Evolutionary conservation across 352 stramenopile genomes (phyloP).

Genomic region (Lagenidium giganteum): DNA sequence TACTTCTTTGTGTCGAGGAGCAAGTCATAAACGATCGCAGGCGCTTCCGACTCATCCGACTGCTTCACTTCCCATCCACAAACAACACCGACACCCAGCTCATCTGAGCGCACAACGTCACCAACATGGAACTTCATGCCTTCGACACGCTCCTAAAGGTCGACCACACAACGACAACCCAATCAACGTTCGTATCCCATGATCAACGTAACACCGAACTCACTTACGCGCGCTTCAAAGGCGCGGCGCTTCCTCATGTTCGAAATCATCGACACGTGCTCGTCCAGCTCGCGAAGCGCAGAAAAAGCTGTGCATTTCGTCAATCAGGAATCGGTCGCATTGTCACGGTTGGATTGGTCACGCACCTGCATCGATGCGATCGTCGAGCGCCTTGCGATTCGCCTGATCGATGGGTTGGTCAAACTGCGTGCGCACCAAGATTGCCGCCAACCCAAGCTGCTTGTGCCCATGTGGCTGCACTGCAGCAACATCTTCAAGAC

Average conservation of each 20-base stretch:
- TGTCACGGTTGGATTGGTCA: background rate
- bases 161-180: too few relatives aligned
- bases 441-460: slow-evolving; percentile 21
- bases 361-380: slow-evolving; percentile 51
- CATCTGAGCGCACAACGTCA: slow-evolving; percentile 62
- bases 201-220: background rate
- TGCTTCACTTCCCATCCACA: slow-evolving; percentile 44
- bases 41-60: slow-evolving; percentile 26
- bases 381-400: slow-evolving; percentile 18
- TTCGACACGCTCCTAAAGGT: slow-evolving; percentile 51
- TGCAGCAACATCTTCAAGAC: slow-evolving; percentile 45
- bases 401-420: slow-evolving; percentile 22
- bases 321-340: background rate
- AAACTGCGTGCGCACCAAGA: slow-evolving; percentile 54
- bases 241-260: slow-evolving; percentile 33
- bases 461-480: slow-evolving; percentile 25
- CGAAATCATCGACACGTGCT: slow-evolving; percentile 64
- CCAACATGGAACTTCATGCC: slow-evolving; percentile 53
- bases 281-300: slow-evolving; percentile 44
- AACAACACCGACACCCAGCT: slow-evolving; percentile 49
- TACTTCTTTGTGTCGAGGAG: slow-evolving; percentile 61
- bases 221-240: slow-evolving; percentile 46
- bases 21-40: slow-evolving; percentile 63
- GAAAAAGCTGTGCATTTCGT: slow-evolving; percentile 35
- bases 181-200: too few relatives aligned